Evolutionary conservation across 2,329 filamentous ascomycete species (phyloP), one percentile per base, ranked within the genome.

Genomic region (Lecanoromycetidae sp.): DNA sequence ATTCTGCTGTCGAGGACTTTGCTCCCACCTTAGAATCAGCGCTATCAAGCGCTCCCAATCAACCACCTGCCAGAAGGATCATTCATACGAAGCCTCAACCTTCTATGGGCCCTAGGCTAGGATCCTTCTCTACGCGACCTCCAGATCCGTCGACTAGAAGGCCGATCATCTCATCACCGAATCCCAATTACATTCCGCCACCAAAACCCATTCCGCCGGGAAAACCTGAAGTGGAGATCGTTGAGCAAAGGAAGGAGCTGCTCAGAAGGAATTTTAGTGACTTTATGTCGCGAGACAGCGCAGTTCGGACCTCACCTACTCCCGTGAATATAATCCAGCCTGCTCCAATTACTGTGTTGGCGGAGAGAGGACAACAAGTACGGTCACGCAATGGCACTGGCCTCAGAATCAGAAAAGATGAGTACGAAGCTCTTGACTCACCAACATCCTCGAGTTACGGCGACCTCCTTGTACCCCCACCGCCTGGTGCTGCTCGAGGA

Each of bases 401-500:
- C 23, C 51, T 50, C 35, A 58, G 55, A 47, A 54, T 52, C 37
- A 32, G 32, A 26, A 54, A 52, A 44, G 55, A 59, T 53, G 58
- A 61, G 32, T 48, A 56, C n/a, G 57, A 58, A 15, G 55, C 59
- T n/a, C 49, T 54, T 40, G 41, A 48, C 22, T 59, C 60, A 20
- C 52, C 58, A n/a, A 40, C 50, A 27, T 57, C 57, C 17, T 58
- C 58, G 10, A 53, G 52, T n/a, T 54, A 56, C 13, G 56, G 51
- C 15, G 55, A 54, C 44, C 52, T 56, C 17, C 51, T 56, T 33
- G 41, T 55, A 13, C 58, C 56, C 27, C 56, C 58, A 15, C 56
- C 56, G 23, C 70, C 60, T 51, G 68, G 57, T 27, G 72, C 70
- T n/a, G 81, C 78, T 26, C 75, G 79, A 55, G 76, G 76, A 47